Evolutionary conservation across 2,329 filamentous ascomycete species (phyloP), one percentile per base, ranked within the genome.

Genomic region (Fusarium pseudoanthophilum): DNA sequence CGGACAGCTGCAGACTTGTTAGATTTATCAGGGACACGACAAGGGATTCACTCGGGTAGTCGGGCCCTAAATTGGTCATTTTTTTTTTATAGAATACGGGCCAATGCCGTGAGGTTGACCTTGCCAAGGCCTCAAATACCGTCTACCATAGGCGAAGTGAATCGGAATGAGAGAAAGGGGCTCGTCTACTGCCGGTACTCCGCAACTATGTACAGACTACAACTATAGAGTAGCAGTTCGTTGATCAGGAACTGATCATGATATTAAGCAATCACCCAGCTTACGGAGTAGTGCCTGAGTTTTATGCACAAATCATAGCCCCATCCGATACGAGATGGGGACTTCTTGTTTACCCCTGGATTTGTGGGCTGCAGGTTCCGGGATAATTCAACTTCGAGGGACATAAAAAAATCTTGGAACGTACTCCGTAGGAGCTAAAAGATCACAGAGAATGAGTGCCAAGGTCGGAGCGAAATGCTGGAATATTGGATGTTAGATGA

Each of bases 301-400:
- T 62, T 67, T 52, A 74, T 71, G 71, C 71, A 74, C 51, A 62
- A 68, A 62, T 60, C 63, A 74, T 36, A 55, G 63, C 51, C 58
- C 62, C 40, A 42, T 67, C 67, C 45, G 34, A 74, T 74, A 73
- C 67, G 71, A 72, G 68, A 49, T 73, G 53, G 56, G 57, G 70
- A 43, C 53, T 30, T 57, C 46, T 28, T 52, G 48, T 46, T 56
- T 56, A 39, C 71, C 71, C 71, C 71, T 72, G 71, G 49, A 73
- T 74, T 43, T 48, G 58, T 60, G 71, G 62, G 56, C 48, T 64
- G 24, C 34, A 24, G 39, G 42, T 34, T 46, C 59, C 53, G 34
- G 39, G 39, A 48, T 51, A 72, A 34, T 56, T 58, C n/a, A 20
- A 39, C 48, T 53, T 26, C 34, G 40, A 56, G 28, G 32, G 16